Conservation (phyloP, 192 early-diverging fungal genomes). For the Coemansia sp. region DNA sequence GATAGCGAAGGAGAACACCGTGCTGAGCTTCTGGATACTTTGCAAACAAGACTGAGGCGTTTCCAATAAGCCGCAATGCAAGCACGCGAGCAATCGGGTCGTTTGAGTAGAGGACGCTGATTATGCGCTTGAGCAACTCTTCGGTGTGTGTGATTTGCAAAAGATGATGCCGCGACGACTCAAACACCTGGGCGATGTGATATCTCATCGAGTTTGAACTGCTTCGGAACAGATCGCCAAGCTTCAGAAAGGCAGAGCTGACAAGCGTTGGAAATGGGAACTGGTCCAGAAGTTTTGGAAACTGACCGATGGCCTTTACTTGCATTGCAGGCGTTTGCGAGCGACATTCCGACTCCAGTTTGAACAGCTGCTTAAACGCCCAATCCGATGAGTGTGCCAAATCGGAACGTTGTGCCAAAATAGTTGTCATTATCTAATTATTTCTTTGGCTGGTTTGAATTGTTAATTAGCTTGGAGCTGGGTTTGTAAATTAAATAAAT, state of each 20-base stretch:
- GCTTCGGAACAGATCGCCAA: conserved; percentile 53
- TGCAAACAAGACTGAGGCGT: conserved; percentile 49
- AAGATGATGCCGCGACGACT: conserved; percentile 40
- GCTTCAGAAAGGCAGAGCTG: conserved; percentile 55
- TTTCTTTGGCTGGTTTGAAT: no score
- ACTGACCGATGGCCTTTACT: conserved; percentile 52
- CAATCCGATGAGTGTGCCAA: conserved; percentile 39
- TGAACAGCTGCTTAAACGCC: conserved; percentile 55
- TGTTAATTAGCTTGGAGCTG: no score
- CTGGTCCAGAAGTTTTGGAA: conserved; percentile 53
- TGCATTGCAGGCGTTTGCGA: conserved; percentile 35
- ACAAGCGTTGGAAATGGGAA: conserved; percentile 57
- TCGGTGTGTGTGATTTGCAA: conserved; percentile 41
- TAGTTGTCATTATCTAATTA: conserved; percentile 20
- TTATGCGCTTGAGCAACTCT: conserved; percentile 54
- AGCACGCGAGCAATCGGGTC: conserved; percentile 55
- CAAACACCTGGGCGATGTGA: conserved; percentile 54
- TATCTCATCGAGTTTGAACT: conserved; percentile 50
- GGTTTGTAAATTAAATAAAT: no score
- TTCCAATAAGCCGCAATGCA: conserved; percentile 51
- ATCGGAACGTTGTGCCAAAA: conserved; percentile 7
- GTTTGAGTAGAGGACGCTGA: conserved; percentile 53
- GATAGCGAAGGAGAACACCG: conserved; percentile 48
- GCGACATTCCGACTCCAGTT: conserved; percentile 53
- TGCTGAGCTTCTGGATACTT: conserved; percentile 54